A percentile compares a stretch with the other conserved stretches of the same genome.
Conservation (phyloP, 2,329 filamentous ascomycete species). For the Talaromyces sp. region DNA sequence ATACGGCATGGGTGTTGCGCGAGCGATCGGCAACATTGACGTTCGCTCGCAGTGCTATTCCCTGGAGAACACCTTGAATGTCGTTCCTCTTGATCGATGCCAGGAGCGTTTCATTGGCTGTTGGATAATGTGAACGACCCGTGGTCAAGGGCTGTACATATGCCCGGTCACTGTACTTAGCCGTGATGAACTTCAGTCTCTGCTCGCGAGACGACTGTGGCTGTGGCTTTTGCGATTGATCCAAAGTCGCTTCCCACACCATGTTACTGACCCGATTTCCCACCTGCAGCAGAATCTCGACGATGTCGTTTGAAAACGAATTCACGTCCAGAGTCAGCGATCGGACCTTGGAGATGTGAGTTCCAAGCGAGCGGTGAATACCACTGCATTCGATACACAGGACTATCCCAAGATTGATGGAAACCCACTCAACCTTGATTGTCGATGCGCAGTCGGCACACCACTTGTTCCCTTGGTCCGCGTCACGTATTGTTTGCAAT, state of each 20-base stretch:
- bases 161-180: constrained; percentile 82
- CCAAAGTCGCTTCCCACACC: constrained; percentile 87
- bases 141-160: constrained; percentile 72
- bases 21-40: constrained; percentile 83
- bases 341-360: constrained; percentile 95
- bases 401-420: constrained; percentile 93
- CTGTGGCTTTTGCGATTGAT: constrained; percentile 66
- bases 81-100: constrained; percentile 96
- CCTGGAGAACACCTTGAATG: constrained; percentile 87
- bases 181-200: constrained; percentile 87
- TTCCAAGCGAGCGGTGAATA: constrained; percentile 92
- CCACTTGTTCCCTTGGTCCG: constrained; percentile 86
- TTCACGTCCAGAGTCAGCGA: constrained; percentile 93
- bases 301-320: constrained; percentile 94
- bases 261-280: constrained; percentile 95
- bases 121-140: constrained; percentile 69
- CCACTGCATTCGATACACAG: constrained; percentile 97
- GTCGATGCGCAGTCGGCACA: constrained; percentile 93
- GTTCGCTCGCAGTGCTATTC: constrained; percentile 78
- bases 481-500: constrained; percentile 79
- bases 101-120: constrained; percentile 80
- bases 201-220: constrained; percentile 81
- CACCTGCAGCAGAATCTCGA: constrained; percentile 84
- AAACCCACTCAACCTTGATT: constrained; percentile 96
- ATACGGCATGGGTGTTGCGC: constrained; percentile 81